Evolutionary conservation across 176 grass and related monocot genomes (phyloP), one percentile per base, ranked within the genome.

Genomic region (Urochloa ruziziensis): DNA sequence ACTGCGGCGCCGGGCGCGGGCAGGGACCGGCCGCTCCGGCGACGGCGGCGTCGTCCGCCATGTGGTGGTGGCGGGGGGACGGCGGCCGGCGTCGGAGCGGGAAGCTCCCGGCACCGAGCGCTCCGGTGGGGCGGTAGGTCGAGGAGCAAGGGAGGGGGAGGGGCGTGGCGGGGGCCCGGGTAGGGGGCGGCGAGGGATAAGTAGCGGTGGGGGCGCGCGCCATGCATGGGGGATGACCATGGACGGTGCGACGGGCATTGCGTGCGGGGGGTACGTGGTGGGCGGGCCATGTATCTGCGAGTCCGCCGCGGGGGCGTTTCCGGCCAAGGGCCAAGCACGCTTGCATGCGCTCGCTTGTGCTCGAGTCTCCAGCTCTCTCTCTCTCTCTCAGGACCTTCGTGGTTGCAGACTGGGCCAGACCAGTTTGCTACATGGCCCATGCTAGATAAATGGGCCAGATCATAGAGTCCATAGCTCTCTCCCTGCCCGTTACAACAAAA

Each of bases 91-190:
- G 78, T 83, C 81, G 34, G 90, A 85, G 81, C 87, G 80, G 80
- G 53, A 80, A 87, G 89, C 89, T 89, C 72, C 89, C 89, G 56
- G 89, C 35, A 29, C 89, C 86, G 54, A 85, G 67, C 2, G 82
- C 28, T 80, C 84, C 81, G 54, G 87, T 78, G 80, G 79, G 82
- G 52, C 65, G 84, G 81, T 57, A 48, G 60, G 81, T 57, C 60
- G 60, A 57, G 52, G 73, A 34, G 44, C 44, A 10, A 49, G 2
- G 82, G 17, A 67, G 16, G n/a, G 8, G 43, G 25, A 56, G 52
- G 6, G 63, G 70, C 18, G 30, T 46, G 52, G 27, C 32, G 54
- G 23, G 44, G 78, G 8, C 1, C 4, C 1, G 21, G 44, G 12
- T 2, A 6, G 21, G 79, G 12, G 44, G 23, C n/a, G 15, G 17